Evolutionary conservation across 108 stramenopile genomes (phyloP).

Genomic region (Conticribra guillardii): DNA sequence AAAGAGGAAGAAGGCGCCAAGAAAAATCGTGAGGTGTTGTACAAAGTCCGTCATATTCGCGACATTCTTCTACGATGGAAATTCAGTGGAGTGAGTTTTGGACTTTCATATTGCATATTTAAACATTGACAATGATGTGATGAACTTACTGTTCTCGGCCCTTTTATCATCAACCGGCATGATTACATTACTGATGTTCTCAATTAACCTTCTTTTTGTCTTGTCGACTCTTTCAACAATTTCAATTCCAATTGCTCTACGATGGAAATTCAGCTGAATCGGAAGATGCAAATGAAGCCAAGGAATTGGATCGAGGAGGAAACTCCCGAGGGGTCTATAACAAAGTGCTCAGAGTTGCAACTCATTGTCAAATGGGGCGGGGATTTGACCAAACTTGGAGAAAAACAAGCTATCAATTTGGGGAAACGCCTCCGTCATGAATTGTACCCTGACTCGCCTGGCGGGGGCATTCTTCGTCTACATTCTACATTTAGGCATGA

Average conservation of each 20-base stretch:
- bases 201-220: too few relatives aligned
- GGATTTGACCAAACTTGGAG: constrained; percentile 93
- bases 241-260: constrained; percentile 89
- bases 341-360: constrained; percentile 75
- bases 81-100: too few relatives aligned
- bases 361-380: constrained; percentile 99
- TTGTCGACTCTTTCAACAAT: too few relatives aligned
- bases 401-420: constrained; percentile 91
- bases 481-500: constrained; percentile 99
- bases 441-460: constrained; percentile 78
- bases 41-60: constrained; percentile 81
- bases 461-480: constrained; percentile 94
- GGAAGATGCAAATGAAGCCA: constrained; percentile 98
- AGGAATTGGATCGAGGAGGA: constrained; percentile 69
- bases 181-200: too few relatives aligned
- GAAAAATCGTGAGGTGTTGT: constrained; percentile 56
- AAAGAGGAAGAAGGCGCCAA: constrained; percentile 52
- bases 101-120: too few relatives aligned
- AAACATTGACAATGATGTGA: too few relatives aligned
- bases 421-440: constrained; percentile 89
- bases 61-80: constrained; percentile 92
- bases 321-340: constrained; percentile 45
- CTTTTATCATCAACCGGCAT: too few relatives aligned
- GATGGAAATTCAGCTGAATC: constrained; percentile 93
- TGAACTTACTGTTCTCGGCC: too few relatives aligned